Conservation (phyloP, 768 basidiomycete genomes). For the Crassisporium funariophilum region DNA sequence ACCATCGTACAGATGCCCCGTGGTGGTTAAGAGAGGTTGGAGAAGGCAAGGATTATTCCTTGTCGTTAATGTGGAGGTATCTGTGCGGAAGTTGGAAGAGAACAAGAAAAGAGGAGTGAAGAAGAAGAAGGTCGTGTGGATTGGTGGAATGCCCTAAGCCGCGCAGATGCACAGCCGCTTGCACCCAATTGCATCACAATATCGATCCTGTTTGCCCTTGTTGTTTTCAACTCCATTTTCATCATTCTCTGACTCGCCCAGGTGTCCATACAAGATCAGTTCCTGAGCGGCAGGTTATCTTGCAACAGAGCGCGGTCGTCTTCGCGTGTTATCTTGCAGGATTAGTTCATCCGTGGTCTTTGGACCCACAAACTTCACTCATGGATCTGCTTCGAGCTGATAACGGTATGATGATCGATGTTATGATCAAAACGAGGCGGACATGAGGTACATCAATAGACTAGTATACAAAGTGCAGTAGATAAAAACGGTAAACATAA, state of each 20-base stretch:
- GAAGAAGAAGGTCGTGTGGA: constrained; percentile 40
- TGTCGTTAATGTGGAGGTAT: too few species aligned
- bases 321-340: too few species aligned
- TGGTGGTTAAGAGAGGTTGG: background rate
- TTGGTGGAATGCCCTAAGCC: constrained; percentile 18
- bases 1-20: constrained; percentile 33
- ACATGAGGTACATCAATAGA: background rate
- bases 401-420: too few species aligned
- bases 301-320: background rate
- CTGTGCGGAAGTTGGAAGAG: constrained; percentile 10
- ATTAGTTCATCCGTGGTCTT: too few species aligned
- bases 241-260: too few species aligned
- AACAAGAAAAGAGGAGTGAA: constrained; percentile 17
- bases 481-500: too few species aligned
- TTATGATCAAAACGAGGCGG: too few species aligned
- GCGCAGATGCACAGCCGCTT: constrained; percentile 29
- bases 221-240: constrained; percentile 21
- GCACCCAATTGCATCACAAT: constrained; percentile 23
- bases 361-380: too few species aligned
- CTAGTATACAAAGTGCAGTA: too few species aligned
- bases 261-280: too few species aligned
- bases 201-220: constrained; percentile 33
- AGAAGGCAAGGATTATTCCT: constrained; percentile 9
- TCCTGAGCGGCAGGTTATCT: background rate
- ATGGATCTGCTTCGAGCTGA: too few species aligned